Percentiles rank a stretch among this genome's conserved stretches.
Conservation (phyloP, 768 basidiomycete species). For the Rhizopogon salebrosus region DNA sequence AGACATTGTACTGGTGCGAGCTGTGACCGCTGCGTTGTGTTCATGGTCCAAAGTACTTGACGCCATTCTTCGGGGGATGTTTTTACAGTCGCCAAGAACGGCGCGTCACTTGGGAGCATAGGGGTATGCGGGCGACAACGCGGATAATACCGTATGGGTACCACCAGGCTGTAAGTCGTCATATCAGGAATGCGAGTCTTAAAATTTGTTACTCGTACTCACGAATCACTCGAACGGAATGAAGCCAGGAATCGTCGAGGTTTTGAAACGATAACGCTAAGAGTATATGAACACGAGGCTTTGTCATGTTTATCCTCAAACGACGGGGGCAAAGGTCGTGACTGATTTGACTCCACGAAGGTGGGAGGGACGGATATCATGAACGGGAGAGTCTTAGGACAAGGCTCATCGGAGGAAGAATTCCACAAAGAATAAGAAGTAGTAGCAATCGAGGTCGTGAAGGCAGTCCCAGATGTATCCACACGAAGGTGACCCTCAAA, state of each 20-base stretch:
- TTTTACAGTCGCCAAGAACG: constrained; percentile 57
- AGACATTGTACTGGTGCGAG: constrained; percentile 42
- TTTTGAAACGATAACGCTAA: constrained; percentile 39
- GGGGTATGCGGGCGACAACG: constrained; percentile 52
- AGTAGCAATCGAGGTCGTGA: constrained; percentile 15
- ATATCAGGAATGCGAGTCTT: not conserved
- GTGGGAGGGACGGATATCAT: constrained; percentile 38
- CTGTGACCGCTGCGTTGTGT: constrained; percentile 28
- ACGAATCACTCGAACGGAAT: constrained; percentile 45
- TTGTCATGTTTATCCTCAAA: constrained; percentile 22
- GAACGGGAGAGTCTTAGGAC: constrained; percentile 38
- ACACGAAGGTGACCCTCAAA: constrained; percentile 21
- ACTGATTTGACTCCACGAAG: constrained; percentile 32
- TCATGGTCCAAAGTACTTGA: constrained; percentile 42
- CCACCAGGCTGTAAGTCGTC: constrained; percentile 32
- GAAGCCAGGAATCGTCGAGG: constrained; percentile 36
- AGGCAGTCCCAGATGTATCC: constrained; percentile 6
- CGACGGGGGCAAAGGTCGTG: constrained; percentile 44
- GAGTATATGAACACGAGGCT: constrained; percentile 37
- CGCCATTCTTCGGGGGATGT: constrained; percentile 63
- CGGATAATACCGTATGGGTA: constrained; percentile 50
- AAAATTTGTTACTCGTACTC: constrained; percentile 8
- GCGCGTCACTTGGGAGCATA: constrained; percentile 36
- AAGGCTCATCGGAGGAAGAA: constrained; percentile 11
- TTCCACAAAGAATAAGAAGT: constrained; percentile 15